Evolutionary conservation across 495 filamentous ascomycete genomes (phyloP).

Genomic region (Aspergillus cristatus): DNA sequence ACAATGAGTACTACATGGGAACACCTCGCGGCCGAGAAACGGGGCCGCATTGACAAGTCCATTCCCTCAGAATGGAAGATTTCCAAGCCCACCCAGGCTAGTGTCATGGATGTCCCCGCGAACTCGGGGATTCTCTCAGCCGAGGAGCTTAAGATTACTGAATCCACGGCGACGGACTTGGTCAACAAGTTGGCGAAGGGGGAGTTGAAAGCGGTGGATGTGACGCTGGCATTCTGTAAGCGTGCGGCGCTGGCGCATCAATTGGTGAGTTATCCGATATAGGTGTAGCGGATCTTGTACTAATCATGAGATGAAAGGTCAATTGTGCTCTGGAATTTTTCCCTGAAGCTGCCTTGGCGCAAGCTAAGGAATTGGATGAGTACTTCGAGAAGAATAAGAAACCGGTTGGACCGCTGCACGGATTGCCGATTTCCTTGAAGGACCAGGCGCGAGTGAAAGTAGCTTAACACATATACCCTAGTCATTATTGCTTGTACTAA

Average conservation of each 20-base stretch:
- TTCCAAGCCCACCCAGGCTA: constrained; percentile 20
- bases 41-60: constrained; percentile 18
- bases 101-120: constrained; percentile 28
- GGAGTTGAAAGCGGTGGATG: constrained; percentile 21
- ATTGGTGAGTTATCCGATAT: constrained; percentile 15
- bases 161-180: constrained; percentile 24
- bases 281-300: constrained; percentile 6
- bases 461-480: constrained; percentile 15
- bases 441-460: constrained; percentile 55
- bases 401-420: constrained; percentile 47
- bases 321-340: constrained; percentile 49
- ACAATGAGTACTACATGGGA: constrained; percentile 1
- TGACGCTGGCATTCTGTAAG: constrained; percentile 37
- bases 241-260: constrained; percentile 37
- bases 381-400: constrained; percentile 32
- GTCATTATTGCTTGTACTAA: too few species aligned
- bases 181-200: constrained; percentile 23
- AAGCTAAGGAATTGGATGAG: constrained; percentile 48
- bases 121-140: constrained; percentile 19
- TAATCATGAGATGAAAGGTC: constrained; percentile 5
- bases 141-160: constrained; percentile 30
- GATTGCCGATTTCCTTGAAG: constrained; percentile 51
- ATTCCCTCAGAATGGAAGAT: constrained; percentile 19
- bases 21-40: constrained; percentile 1
- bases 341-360: constrained; percentile 43